Evolutionary conservation across 2,329 filamentous ascomycete species (phyloP), one percentile per base, ranked within the genome.

Genomic region (Colletotrichum sp.): DNA sequence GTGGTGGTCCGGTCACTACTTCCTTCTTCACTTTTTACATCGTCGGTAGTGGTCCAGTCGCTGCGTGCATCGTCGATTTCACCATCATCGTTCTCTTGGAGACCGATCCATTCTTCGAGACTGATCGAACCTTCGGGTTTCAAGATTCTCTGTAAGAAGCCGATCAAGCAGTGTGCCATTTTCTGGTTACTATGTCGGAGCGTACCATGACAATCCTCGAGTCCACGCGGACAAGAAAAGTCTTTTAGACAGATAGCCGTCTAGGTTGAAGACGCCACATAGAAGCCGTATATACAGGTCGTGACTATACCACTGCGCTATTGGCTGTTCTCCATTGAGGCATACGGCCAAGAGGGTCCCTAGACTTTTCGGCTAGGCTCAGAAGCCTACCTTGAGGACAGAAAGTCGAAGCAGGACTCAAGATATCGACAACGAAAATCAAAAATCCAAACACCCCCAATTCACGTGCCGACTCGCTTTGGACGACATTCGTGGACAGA

Each of bases 261-360:
- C n/a, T 1, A 25, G n/a, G 44, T 52, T 52, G 4, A 8, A 39
- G 44, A 49, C 11, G 44, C 44, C 44, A 52, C 44, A 8, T 22
- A 52, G n/a, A 52, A 13, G 12, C 44, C 12, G 11, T 13, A 49
- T 12, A 1, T 3, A 49, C 19, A 22, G 6, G 6, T 52, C 44
- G 2, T 52, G 44, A 1, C 1, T 7, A 22, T 7, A 49, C n/a
- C 2, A 22, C n/a, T 22, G 3, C 1, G 2, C 3, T 9, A n/a
- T 44, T 44, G 39, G 39, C 8, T n/a, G 11, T 12, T 22, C 6
- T 2, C 11, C n/a, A 52, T 22, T 22, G 39, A 49, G 19, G 19
- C 9, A 2, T 2, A n/a, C 11, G 5, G 39, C 1, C 39, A 19
- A 49, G 5, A 49, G 19, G 39, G 3, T n/a, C 6, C 4, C 2